Percentiles rank a stretch among this genome's conserved stretches.
Evolutionary conservation across 768 basidiomycete genomes (phyloP).

Genomic region (Omphalotus guepiniiformis): DNA sequence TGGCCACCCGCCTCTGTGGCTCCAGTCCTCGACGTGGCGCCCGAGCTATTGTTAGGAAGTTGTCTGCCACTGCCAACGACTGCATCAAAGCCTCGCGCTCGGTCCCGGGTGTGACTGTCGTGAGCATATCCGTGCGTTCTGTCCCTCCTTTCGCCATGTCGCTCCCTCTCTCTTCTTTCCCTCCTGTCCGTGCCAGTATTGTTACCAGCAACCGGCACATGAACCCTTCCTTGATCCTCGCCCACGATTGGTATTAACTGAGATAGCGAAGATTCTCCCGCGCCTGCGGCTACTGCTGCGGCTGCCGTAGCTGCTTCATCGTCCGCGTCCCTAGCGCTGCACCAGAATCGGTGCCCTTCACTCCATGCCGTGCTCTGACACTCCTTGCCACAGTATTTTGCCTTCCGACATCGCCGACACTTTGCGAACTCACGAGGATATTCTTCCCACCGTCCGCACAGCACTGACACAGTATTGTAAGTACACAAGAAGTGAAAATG

Average conservation of each 20-base stretch:
- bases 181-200: not conserved
- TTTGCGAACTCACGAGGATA: constrained; percentile 96
- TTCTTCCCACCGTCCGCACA: constrained; percentile 92
- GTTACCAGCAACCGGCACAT: not conserved
- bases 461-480: constrained; percentile 47
- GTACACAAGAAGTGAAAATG: not conserved
- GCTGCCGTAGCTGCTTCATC: constrained; percentile 32
- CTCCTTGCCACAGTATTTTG: constrained; percentile 97
- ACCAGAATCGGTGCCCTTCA: constrained; percentile 96
- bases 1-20: not conserved
- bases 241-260: too few relatives aligned
- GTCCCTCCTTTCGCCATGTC: not conserved
- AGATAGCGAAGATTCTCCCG: not conserved
- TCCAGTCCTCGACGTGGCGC: not conserved
- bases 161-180: constrained; percentile 4
- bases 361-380: constrained; percentile 97
- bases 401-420: constrained; percentile 92
- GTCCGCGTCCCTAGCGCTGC: constrained; percentile 46
- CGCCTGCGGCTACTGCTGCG: not conserved
- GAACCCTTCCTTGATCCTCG: too few relatives aligned
- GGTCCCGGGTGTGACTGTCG: not conserved
- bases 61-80: constrained; percentile 1
- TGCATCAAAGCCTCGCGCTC: constrained; percentile 1
- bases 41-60: constrained; percentile 1
- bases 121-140: not conserved